A percentile compares a stretch with the other conserved stretches of the same genome.
Evolutionary conservation across 2,329 filamentous ascomycete genomes (phyloP).

Genomic region (Parastagonospora avenae): DNA sequence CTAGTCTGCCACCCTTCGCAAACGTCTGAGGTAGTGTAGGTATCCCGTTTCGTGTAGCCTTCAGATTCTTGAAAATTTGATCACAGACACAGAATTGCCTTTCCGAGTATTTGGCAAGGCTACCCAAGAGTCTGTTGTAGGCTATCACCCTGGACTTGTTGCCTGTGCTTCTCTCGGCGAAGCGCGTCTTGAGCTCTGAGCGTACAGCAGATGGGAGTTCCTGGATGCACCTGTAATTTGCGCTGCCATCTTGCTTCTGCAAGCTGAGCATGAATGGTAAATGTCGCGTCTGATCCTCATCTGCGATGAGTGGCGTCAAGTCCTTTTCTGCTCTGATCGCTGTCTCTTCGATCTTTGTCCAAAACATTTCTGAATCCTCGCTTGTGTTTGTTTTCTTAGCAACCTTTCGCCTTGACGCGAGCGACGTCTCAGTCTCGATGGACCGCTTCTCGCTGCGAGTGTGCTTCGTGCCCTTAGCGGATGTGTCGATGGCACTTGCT

Average conservation of each 20-base stretch:
- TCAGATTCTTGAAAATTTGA: neutral
- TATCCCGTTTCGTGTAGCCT: neutral
- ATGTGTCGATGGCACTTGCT: no score
- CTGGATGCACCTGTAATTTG: neutral
- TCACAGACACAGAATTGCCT: neutral
- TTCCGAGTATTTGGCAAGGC: neutral
- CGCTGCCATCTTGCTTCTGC: neutral
- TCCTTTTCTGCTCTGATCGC: neutral
- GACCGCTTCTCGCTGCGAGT: no score
- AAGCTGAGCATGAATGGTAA: neutral
- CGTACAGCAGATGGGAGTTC: neutral
- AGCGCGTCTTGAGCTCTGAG: neutral
- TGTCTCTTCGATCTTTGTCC: neutral
- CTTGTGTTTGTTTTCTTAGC: no score
- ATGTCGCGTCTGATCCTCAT: neutral
- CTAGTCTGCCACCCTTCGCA: neutral
- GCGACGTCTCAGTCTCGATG: no score
- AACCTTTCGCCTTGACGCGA: no score
- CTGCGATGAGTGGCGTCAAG: neutral
- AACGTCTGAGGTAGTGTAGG: neutral
- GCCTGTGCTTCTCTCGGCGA: neutral
- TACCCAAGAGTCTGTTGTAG: neutral
- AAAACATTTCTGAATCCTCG: neutral
- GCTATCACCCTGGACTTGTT: neutral
- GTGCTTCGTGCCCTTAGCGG: no score